Evolutionary conservation across 306 rosid species (phyloP), one percentile per base, ranked within the genome.

Genomic region (Carpinus fangiana): DNA sequence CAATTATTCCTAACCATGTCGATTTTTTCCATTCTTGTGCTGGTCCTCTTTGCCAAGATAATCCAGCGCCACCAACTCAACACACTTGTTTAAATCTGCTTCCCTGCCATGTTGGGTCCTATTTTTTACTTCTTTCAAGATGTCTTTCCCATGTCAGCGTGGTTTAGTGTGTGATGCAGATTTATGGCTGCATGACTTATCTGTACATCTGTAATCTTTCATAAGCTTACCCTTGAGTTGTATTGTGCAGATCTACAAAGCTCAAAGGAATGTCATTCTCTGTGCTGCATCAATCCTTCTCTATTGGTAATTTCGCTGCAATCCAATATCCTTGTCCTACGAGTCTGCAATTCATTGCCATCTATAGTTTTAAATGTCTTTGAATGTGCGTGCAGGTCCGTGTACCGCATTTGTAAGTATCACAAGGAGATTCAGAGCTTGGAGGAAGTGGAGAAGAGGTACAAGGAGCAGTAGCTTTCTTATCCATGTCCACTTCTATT

Each of bases 371-470:
- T 56, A 17, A 47, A 74, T 43, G 74, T 52, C 48, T 82, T n/a
- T 56, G 82, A 47, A 84, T 78, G 56, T 78, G 50, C 62, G 34
- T 73, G 82, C 96, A 96, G 99, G 99, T 86, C 72, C 57, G 81
- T 93, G 53, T 75, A 73, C 82, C 90, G 98, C 70, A 79, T 96
- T 31, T 90, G 97, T 71, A 93, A 93, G 83, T 88, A 78, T 72
- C 79, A 87, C 88, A 93, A 90, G 87, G 96, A 96, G n/a, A 76
- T 96, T 57, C 79, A 93, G 72, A 84, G 62, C 36, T 70, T 93
- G 89, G 99, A 93, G 93, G 96, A 90, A 79, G 87, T 88, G 84
- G 99, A 96, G 88, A 96, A 91, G 94, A 87, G 92, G 82, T 56
- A 43, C 86, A 91, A 96, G 89, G 86, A 88, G 3, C 26, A 93